Evolutionary conservation across 2,329 filamentous ascomycete genomes (phyloP).

Genomic region (Pseudocercospora vitis): DNA sequence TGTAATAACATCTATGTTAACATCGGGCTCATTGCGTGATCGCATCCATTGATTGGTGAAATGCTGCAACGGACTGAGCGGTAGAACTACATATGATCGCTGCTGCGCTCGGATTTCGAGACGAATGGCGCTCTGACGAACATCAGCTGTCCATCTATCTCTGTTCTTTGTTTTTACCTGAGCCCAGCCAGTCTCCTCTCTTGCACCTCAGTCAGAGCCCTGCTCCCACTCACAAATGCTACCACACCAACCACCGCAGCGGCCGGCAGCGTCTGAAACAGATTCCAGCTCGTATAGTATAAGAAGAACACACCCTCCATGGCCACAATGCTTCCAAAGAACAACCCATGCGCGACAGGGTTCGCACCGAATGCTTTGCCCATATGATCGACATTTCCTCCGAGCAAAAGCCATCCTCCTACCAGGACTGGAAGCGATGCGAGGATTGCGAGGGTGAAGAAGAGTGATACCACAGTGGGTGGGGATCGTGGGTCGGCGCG

Average conservation of each 20-base stretch:
- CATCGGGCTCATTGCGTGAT: too few species aligned
- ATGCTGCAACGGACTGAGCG: too few species aligned
- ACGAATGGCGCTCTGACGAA: too few species aligned
- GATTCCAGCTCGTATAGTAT: constrained; percentile 89
- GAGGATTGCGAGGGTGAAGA: constrained; percentile 72
- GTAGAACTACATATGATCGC: too few species aligned
- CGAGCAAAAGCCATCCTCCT: constrained; percentile 71
- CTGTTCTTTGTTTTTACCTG: constrained; percentile 45
- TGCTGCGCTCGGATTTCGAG: too few species aligned
- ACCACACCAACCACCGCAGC: constrained; percentile 66
- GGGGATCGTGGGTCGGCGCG: constrained; percentile 75
- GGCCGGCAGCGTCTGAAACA: constrained; percentile 83
- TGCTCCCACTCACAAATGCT: constrained; percentile 81
- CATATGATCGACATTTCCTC: constrained; percentile 79
- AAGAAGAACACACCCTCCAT: constrained; percentile 93
- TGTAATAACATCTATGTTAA: too few species aligned
- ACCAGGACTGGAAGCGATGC: constrained; percentile 73
- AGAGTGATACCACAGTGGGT: constrained; percentile 72
- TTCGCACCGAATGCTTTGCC: constrained; percentile 71
- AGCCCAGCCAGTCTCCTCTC: constrained; percentile 75
- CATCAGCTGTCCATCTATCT: not conserved
- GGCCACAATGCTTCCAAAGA: constrained; percentile 81
- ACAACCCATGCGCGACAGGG: constrained; percentile 77
- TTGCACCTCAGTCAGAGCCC: constrained; percentile 91
- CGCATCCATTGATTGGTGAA: too few species aligned